Evolutionary conservation across 2,329 filamentous ascomycete species (phyloP).

Genomic region (Cryphonectria parasitica): DNA sequence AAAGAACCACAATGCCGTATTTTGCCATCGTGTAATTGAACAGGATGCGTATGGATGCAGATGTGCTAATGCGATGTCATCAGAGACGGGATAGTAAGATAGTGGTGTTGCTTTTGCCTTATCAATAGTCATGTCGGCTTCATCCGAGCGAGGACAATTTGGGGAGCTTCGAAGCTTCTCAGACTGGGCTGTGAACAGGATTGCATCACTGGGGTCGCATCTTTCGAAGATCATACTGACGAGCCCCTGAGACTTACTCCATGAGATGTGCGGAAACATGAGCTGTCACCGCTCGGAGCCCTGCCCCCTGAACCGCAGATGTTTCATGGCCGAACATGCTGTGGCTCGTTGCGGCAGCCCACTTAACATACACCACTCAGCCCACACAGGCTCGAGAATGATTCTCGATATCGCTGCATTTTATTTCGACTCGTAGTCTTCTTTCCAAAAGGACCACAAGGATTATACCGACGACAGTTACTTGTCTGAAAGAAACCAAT

Average conservation of each 20-base stretch:
- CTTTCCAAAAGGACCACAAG: background rate
- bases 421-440: background rate
- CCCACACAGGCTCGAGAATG: background rate
- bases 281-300: background rate
- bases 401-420: background rate
- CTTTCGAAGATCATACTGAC: slow-evolving; percentile 24
- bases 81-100: background rate
- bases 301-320: background rate
- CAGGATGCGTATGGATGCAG: background rate
- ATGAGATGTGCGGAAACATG: background rate
- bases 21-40: background rate
- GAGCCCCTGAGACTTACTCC: slow-evolving; percentile 14
- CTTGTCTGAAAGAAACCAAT: background rate
- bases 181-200: background rate
- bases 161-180: background rate
- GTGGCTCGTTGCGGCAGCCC: background rate
- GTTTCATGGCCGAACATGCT: background rate
- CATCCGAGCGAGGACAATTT: slow-evolving; percentile 4
- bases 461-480: background rate
- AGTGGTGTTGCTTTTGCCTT: background rate
- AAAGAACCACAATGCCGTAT: background rate
- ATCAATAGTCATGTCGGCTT: background rate
- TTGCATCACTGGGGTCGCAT: slow-evolving; percentile 21
- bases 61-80: background rate
- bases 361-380: background rate